Conservation (phyloP, 148 eudicot genomes). For the Rhododendron vialii region DNA sequence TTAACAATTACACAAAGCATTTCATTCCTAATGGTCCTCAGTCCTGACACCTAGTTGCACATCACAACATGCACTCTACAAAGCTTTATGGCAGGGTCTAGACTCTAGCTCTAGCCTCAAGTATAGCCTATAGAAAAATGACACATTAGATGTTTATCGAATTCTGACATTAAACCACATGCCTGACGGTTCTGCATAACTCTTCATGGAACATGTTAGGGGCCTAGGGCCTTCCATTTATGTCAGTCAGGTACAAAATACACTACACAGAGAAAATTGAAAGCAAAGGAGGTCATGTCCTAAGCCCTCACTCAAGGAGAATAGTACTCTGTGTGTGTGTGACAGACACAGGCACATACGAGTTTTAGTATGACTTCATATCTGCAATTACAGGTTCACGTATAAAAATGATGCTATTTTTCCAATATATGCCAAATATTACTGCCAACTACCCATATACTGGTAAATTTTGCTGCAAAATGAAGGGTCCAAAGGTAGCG, state of each 20-base stretch:
- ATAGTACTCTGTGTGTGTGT: neutral
- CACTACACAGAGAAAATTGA: neutral
- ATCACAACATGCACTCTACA: neutral
- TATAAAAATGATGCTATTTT: neutral
- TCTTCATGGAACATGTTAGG: neutral
- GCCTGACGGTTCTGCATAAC: neutral
- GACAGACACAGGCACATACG: neutral
- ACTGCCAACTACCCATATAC: neutral
- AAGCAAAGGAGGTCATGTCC: neutral
- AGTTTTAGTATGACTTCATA: neutral
- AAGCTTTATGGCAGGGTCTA: neutral
- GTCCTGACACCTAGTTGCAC: neutral
- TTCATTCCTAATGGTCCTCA: neutral
- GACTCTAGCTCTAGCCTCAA: neutral
- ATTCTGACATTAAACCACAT: neutral
- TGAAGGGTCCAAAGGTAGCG: neutral
- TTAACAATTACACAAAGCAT: neutral
- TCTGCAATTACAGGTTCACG: neutral
- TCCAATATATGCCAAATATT: neutral
- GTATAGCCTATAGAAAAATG: neutral
- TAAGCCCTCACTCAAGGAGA: neutral
- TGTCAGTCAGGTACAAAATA: neutral
- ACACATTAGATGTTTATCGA: neutral
- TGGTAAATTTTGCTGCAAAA: neutral
- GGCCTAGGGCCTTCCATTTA: neutral